Evolutionary conservation across 805 yeast species (phyloP), one percentile per base, ranked within the genome.

Genomic region (Schizosaccharomyces octosporus): DNA sequence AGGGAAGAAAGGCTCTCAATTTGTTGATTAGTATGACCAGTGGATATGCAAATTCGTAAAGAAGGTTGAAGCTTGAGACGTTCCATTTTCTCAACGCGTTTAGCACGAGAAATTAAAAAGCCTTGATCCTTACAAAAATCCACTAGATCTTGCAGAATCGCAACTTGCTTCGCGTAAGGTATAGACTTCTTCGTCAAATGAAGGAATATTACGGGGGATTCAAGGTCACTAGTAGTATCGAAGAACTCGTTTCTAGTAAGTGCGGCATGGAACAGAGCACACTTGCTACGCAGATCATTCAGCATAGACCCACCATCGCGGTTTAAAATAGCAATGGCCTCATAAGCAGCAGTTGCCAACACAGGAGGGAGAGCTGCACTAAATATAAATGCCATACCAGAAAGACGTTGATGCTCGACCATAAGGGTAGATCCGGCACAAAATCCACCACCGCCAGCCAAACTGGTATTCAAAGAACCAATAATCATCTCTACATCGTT

Each of bases 361-460:
- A 85, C 90, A 29, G 97, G 94, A 13, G 98, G 97, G 69, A 90
- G 79, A 1, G 96, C 80, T 6, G 98, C 98, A 67, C 95, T 85
- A 71, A 87, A 93, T 64, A 93, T 93, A 70, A 87, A 93, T 2
- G 95, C 96, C 65, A 78, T 77, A 15, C 95, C 86, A 29, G 87
- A 84, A 67, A 93, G 84, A 70, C 95, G 81, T 76, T 93, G 98
- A 73, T 90, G 95, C 66, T 83, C 82, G 42, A 88, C 81, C 87
- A 93, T 87, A 62, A 83, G 83, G 31, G 74, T 72, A 54, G 80
- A 83, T 63, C 97, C 98, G 36, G 86, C 85, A 69, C 95, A 93
- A 73, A 87, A 90, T 0, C 95, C 97, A 65, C 98, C 98, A 60
- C 90, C 81, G 0, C 93, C 77, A 7, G 87, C 90, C 65, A 90